Evolutionary conservation across 345 rosid genomes (phyloP), one percentile per base, ranked within the genome.

Genomic region (Bruguiera gymnorhiza): DNA sequence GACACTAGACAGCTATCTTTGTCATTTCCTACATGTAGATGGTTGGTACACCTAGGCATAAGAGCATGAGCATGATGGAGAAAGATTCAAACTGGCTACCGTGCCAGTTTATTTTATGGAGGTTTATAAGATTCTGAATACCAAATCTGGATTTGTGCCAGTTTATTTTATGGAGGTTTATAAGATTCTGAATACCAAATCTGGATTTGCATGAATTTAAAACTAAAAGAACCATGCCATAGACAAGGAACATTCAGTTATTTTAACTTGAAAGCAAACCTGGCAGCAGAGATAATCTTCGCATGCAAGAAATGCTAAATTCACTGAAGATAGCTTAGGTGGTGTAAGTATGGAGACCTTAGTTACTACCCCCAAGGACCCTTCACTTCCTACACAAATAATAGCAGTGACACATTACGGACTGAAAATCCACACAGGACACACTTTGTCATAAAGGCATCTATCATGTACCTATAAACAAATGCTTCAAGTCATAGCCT

Each of bases 401-500:
- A 71, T 46, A 65, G 66, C 31, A 76, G 37, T 55, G 26, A 73
- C 65, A 31, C 60, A 60, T 20, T 26, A 69, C 61, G 70, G 11
- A 62, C 31, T 15, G 23, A 50, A 62, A 66, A 65, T 39, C 56
- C 32, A 34, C 52, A 37, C 46, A 66, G 31, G 43, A 69, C n/a
- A 61, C 72, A 69, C 29, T 31, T 23, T 8, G 43, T 73, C 62
- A 20, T 36, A 19, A 56, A 59, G 53, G 60, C 21, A 56, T 59
- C 36, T 56, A 64, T 63, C 36, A 70, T 76, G 31, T 82, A 89
- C 99, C 97, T 71, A 92, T 88, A 74, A 95, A 95, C 78, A 95
- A 77, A 81, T 95, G 99, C 87, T 95, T 95, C 78, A 95, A 80
- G 83, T 92, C 92, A 60, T 90, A 95, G 27, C 97, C 99, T 65